phyloP scores from a whole-genome alignment of 225 moss, liverwort and hornwort genomes.

The Sphagnum contortum region DNA sequence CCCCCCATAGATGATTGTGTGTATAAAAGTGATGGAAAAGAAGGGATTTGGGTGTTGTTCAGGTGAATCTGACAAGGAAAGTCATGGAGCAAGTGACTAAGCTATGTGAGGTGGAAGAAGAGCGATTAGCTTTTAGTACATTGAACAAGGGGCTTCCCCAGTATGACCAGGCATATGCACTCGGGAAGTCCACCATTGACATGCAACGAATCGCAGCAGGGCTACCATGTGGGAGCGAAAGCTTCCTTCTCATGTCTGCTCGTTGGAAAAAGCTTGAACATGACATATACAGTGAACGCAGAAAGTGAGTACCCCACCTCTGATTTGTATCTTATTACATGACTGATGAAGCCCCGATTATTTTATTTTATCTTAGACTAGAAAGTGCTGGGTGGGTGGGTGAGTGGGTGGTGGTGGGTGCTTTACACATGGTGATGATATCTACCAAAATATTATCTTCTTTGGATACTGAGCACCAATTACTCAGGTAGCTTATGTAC shows the following conservation, averaged over 20 bases:
- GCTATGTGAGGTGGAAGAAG: slow-evolving; percentile 89
- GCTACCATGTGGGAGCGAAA: slow-evolving; percentile 97
- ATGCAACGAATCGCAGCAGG: slow-evolving; percentile 95
- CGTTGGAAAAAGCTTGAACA: slow-evolving; percentile 99
- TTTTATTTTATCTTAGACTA: too few relatives aligned
- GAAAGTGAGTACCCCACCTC: slow-evolving; percentile 44
- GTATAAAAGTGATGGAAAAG: too few relatives aligned
- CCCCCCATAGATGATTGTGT: too few relatives aligned
- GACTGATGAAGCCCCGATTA: too few relatives aligned
- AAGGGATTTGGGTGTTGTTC: not conserved
- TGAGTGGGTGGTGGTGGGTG: too few relatives aligned
- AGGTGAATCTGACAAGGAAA: slow-evolving; percentile 76
- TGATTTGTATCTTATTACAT: too few relatives aligned
- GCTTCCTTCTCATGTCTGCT: slow-evolving; percentile 98
- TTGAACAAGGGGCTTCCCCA: slow-evolving; percentile 81
- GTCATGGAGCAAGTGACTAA: slow-evolving; percentile 89
- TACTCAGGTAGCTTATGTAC: too few relatives aligned
- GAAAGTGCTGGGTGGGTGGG: too few relatives aligned
- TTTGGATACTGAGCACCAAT: too few relatives aligned
- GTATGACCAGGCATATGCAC: slow-evolving; percentile 93
- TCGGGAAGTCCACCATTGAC: slow-evolving; percentile 98
- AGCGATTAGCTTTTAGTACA: slow-evolving; percentile 58
- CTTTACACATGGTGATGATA: too few relatives aligned
- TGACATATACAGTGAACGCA: slow-evolving; percentile 90
- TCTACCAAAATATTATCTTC: too few relatives aligned